Percentiles rank a stretch among this genome's conserved stretches.
These are phyloP conservation scores for Millerozyma acaciae DNA, from an alignment of 805 yeast genomes.

Conservation along the genomic window DNA sequence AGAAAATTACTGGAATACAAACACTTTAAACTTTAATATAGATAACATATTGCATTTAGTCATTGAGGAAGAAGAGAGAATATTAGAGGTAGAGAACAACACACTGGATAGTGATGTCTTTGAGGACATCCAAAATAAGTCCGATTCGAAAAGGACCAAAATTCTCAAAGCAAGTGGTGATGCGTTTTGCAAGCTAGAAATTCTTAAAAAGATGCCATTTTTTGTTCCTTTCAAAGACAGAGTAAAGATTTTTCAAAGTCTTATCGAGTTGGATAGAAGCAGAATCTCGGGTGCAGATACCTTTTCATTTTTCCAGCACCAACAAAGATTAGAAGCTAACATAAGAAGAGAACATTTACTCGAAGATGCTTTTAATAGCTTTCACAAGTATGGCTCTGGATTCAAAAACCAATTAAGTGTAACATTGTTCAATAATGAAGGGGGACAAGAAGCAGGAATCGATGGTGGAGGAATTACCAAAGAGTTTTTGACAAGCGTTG, in stretches of 20 bases:
- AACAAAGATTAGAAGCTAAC: constrained; percentile 37
- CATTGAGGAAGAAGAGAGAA: constrained; percentile 41
- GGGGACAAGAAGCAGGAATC: constrained; percentile 77
- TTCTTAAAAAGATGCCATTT: constrained; percentile 68
- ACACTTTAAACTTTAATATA: constrained; percentile 26
- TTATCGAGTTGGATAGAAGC: constrained; percentile 53
- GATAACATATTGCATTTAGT: constrained; percentile 34
- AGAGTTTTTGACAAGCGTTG: constrained; percentile 76
- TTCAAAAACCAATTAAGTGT: constrained; percentile 63
- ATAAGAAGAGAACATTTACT: constrained; percentile 69
- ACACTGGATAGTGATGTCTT: constrained; percentile 12
- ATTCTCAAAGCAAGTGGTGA: constrained; percentile 7
- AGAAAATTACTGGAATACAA: constrained; percentile 50
- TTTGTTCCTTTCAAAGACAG: constrained; percentile 73
- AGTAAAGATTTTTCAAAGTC: constrained; percentile 64
- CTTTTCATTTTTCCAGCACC: constrained; percentile 14
- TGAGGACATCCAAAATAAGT: constrained; percentile 3
- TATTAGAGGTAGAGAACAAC: constrained; percentile 10
- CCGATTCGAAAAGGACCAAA: constrained; percentile 1
- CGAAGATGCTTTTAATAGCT: constrained; percentile 67
- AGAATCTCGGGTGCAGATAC: constrained; percentile 10
- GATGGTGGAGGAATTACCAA: constrained; percentile 98
- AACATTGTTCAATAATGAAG: constrained; percentile 66
- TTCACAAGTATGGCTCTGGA: constrained; percentile 46
- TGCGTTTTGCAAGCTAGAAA: constrained; percentile 34